Evolutionary conservation across 2,329 filamentous ascomycete species (phyloP), one percentile per base, ranked within the genome.

Genomic region (Grosmannia serpens): DNA sequence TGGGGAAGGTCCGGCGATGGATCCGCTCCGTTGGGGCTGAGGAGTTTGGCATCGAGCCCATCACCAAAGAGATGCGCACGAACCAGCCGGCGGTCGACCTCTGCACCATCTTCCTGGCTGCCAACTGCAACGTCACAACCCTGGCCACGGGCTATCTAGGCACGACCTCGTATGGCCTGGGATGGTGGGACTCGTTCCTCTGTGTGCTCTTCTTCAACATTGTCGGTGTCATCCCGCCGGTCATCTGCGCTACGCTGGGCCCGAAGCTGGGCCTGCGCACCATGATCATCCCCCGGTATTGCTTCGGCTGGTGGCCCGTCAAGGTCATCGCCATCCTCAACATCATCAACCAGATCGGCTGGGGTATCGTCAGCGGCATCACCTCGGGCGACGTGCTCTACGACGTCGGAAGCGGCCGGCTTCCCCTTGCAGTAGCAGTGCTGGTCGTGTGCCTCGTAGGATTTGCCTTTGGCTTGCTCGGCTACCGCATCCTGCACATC

Each of bases 131-230:
- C 29, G 57, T 56, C 41, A 59, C 62, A 1, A 64, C 62, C 3
- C 49, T 64, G n/a, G 57, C 56, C 3, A 58, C 57, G 6, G 59
- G 59, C 11, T 61, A 53, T 51, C 54, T 61, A 9, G 59, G 56
- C 27, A 31, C 59, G 26, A 56, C 59, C 2, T 26, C 53, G 8
- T 67, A 64, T 33, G 62, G 60, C 6, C 62, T 67, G n/a, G 65
- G 65, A 17, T 67, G 62, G 63, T 65, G 64, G 65, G 64, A 67
- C 55, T 63, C 62, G 22, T 65, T 66, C 53, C 59, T 65, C 27
- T 60, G 58, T 24, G 51, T 67, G 26, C 26, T 69, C 22, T 68
- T 68, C 58, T 68, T 68, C 65, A 68, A 67, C 55, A n/a, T 68
- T 4, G 44, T 68, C 24, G 63, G 65, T 35, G 65, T 62, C 38